These are phyloP conservation scores for Prunella vulgaris DNA, from an alignment of 257 asterid species.

Conservation along the genomic window DNA sequence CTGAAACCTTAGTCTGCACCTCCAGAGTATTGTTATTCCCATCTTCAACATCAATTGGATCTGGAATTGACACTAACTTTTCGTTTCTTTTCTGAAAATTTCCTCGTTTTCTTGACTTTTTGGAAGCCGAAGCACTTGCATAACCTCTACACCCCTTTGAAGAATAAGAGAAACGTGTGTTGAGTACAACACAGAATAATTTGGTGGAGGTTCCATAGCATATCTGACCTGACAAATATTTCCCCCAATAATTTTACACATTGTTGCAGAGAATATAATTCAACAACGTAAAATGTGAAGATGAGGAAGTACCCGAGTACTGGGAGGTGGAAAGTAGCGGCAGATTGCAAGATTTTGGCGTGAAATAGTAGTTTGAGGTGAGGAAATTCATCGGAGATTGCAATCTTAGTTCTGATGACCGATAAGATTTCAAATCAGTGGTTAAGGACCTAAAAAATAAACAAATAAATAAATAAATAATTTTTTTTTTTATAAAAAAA, in stretches of 20 bases:
- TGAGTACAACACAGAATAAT: slow-evolving; percentile 40
- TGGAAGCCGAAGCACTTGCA: slow-evolving; percentile 40
- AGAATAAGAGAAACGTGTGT: background rate
- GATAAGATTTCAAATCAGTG: background rate
- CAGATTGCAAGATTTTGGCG: slow-evolving; percentile 23
- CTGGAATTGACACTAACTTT: slow-evolving; percentile 22
- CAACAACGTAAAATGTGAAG: background rate
- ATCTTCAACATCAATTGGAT: slow-evolving; percentile 33
- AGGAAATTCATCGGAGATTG: slow-evolving; percentile 28
- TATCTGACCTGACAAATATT: slow-evolving; percentile 32
- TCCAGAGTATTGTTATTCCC: slow-evolving; percentile 24
- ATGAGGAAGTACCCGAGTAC: slow-evolving; percentile 27
- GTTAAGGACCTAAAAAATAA: no score
- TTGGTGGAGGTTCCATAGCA: slow-evolving; percentile 30
- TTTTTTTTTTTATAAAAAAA: no score
- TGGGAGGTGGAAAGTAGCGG: slow-evolving; percentile 16
- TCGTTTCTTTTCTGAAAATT: slow-evolving; percentile 27
- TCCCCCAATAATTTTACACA: background rate
- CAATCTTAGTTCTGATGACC: no score
- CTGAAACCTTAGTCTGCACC: slow-evolving; percentile 21
- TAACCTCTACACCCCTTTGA: slow-evolving; percentile 35
- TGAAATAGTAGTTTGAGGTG: slow-evolving; percentile 20
- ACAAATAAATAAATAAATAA: no score
- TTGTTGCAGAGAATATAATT: background rate
- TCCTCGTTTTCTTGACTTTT: slow-evolving; percentile 37